These are phyloP conservation scores for Metschnikowia lachancei DNA, from an alignment of 805 yeast species.

Conservation along the genomic window DNA sequence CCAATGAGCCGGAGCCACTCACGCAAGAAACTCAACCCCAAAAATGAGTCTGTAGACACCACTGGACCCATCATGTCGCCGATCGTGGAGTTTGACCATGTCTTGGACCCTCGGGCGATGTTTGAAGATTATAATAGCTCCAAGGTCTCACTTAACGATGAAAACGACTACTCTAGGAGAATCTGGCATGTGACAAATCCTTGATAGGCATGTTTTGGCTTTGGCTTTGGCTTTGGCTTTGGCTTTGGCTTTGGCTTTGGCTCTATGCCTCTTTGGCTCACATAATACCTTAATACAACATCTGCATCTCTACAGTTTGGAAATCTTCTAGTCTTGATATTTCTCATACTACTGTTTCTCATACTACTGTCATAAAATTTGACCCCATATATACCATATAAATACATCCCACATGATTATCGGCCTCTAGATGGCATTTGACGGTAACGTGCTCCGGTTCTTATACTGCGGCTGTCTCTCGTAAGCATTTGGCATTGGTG, in stretches of 20 bases:
- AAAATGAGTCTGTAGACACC: conserved; percentile 14
- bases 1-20: conserved; percentile 30
- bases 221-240: too few relatives aligned
- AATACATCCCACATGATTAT: too few relatives aligned
- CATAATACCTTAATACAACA: too few relatives aligned
- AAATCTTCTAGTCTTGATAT: too few relatives aligned
- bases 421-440: conserved; percentile 15
- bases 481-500: conserved; percentile 72
- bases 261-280: too few relatives aligned
- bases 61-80: conserved; percentile 32
- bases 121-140: conserved; percentile 17
- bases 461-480: conserved; percentile 70
- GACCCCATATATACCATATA: too few relatives aligned
- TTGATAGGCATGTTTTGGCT: too few relatives aligned
- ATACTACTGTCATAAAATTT: too few relatives aligned
- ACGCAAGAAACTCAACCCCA: conserved; percentile 28
- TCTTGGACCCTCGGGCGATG: conserved; percentile 19
- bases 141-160: conserved; percentile 18
- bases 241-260: too few relatives aligned
- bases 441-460: conserved; percentile 17
- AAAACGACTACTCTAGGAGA: conserved; percentile 20
- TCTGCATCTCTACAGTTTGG: too few relatives aligned
- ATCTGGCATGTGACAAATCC: conserved; percentile 23
- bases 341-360: too few relatives aligned
- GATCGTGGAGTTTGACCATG: conserved; percentile 24